phyloP scores from a whole-genome alignment of 495 filamentous ascomycete genomes.

The Margaritispora aquatica region DNA sequence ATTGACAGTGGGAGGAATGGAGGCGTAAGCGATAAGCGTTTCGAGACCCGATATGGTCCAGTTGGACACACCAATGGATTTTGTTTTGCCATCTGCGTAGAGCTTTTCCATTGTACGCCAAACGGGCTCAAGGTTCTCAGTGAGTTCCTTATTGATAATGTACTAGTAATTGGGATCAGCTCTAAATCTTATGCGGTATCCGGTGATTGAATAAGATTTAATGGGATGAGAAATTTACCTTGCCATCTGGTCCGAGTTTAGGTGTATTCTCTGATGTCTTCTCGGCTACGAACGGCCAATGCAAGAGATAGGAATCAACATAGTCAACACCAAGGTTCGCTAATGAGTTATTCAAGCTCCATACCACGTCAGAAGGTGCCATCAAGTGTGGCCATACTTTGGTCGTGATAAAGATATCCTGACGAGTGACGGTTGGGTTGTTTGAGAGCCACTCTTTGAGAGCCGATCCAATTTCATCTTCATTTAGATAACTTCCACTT shows the following conservation, averaged over 20 bases:
- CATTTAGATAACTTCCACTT: constrained; percentile 53
- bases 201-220: neutral
- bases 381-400: constrained; percentile 64
- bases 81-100: constrained; percentile 36
- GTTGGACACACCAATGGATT: constrained; percentile 32
- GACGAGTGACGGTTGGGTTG: constrained; percentile 41
- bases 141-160: constrained; percentile 18
- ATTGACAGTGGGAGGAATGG: constrained; percentile 73
- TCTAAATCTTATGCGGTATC: too few relatives aligned
- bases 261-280: constrained; percentile 40
- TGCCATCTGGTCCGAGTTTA: constrained; percentile 51
- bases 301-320: constrained; percentile 52
- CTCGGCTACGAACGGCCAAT: constrained; percentile 45
- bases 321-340: constrained; percentile 57
- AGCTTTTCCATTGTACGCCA: constrained; percentile 50
- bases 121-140: constrained; percentile 39
- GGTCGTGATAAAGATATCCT: constrained; percentile 57
- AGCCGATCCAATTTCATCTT: constrained; percentile 69
- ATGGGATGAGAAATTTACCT: constrained; percentile 22
- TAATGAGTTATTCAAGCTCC: constrained; percentile 59
- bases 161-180: constrained; percentile 29
- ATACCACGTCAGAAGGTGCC: constrained; percentile 47
- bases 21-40: constrained; percentile 37
- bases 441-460: constrained; percentile 48
- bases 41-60: constrained; percentile 55